These are phyloP conservation scores for Guadua angustifolia DNA, from an alignment of 176 grass and related monocot species.

Conservation along the genomic window DNA sequence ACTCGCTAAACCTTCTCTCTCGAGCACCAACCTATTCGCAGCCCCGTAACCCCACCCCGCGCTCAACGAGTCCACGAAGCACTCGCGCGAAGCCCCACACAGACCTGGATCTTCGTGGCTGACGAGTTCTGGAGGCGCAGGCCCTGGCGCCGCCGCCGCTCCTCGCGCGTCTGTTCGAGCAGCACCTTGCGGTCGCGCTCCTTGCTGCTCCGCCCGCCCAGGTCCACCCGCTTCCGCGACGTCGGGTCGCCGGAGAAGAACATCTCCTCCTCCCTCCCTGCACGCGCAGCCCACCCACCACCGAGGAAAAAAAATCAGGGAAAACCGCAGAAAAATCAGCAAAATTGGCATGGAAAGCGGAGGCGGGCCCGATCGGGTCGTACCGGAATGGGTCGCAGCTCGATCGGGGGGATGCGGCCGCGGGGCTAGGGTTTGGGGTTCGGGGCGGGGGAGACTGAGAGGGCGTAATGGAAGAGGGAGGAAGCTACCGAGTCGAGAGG, in stretches of 20 bases:
- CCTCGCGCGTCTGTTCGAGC: slow-evolving; percentile 80
- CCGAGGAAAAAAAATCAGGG: background rate
- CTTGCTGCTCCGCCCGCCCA: slow-evolving; percentile 92
- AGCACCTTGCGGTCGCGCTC: slow-evolving; percentile 92
- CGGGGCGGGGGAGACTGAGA: background rate
- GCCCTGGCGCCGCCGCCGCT: slow-evolving; percentile 65
- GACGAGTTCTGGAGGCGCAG: slow-evolving; percentile 73
- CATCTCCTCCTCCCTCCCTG: slow-evolving; percentile 46
- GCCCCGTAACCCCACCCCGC: background rate
- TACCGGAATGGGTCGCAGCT: background rate
- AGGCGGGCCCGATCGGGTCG: slow-evolving; percentile 33
- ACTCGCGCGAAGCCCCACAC: slow-evolving; percentile 14
- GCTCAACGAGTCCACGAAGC: background rate
- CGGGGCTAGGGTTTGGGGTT: slow-evolving; percentile 40
- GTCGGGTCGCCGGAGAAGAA: slow-evolving; percentile 91
- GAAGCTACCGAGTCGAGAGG: background rate
- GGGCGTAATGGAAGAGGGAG: background rate
- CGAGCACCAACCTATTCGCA: background rate
- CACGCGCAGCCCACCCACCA: background rate
- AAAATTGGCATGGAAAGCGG: background rate
- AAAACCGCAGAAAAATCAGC: background rate
- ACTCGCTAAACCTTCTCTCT: slow-evolving; percentile 27
- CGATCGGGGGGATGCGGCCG: background rate
- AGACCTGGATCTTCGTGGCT: slow-evolving; percentile 91
- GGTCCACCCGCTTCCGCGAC: slow-evolving; percentile 82